Conservation (phyloP, 192 early-diverging fungal species). For the Gryganskiella cystojenkinii region DNA sequence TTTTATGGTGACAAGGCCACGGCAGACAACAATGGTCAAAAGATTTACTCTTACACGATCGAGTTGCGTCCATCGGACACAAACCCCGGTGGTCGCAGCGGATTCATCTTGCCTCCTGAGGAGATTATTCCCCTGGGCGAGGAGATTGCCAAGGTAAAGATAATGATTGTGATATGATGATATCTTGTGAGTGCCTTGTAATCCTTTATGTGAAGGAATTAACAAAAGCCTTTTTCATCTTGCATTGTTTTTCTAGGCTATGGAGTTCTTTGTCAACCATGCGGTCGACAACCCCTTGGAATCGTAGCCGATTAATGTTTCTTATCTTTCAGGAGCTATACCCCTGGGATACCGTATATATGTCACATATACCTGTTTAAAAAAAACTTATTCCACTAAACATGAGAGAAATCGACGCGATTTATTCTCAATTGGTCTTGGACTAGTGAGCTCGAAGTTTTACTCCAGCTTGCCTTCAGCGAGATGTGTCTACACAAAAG, state of each 20-base stretch:
- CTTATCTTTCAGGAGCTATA: no score
- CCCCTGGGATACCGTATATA: no score
- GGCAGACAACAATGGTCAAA: constrained; percentile 29
- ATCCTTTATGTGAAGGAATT: background rate
- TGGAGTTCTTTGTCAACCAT: constrained; percentile 46
- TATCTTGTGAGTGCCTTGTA: constrained; percentile 19
- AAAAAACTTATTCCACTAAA: no score
- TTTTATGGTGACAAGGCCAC: constrained; percentile 58
- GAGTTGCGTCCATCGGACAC: constrained; percentile 62
- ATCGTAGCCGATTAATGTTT: no score
- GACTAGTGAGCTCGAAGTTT: no score
- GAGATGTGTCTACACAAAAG: no score
- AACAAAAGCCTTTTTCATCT: no score
- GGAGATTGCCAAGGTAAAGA: constrained; percentile 46
- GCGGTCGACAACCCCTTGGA: constrained; percentile 36
- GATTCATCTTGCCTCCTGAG: constrained; percentile 66
- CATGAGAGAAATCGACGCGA: no score
- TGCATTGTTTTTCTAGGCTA: constrained; percentile 9
- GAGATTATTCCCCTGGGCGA: constrained; percentile 68
- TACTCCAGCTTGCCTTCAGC: no score
- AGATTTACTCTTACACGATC: constrained; percentile 64
- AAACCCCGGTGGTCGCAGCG: constrained; percentile 49
- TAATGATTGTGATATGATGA: no score
- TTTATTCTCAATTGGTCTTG: no score
- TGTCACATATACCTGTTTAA: no score